These are phyloP conservation scores for Phytophthora foliorum DNA, from an alignment of 352 stramenopile species.

Conservation along the genomic window DNA sequence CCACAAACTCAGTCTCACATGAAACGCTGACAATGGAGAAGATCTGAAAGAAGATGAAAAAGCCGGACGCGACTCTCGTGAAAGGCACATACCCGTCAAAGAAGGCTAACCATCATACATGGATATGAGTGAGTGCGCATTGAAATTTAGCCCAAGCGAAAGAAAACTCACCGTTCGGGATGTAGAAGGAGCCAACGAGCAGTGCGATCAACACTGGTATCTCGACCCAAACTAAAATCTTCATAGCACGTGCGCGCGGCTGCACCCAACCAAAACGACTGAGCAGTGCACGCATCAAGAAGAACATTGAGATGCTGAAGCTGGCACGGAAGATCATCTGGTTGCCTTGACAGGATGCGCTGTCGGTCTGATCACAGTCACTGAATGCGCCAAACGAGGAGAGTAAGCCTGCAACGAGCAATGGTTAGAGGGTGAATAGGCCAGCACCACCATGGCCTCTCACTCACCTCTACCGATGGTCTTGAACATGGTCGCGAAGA, in stretches of 20 bases:
- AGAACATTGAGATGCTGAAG: slow-evolving; percentile 71
- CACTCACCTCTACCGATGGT: slow-evolving; percentile 62
- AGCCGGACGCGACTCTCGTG: slow-evolving; percentile 58
- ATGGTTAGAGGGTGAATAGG: background rate
- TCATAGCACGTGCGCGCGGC: slow-evolving; percentile 33
- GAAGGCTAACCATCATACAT: slow-evolving; percentile 47
- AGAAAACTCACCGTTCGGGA: slow-evolving; percentile 58
- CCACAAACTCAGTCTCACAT: slow-evolving; percentile 48
- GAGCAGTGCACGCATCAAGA: slow-evolving; percentile 56
- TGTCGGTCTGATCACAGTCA: slow-evolving; percentile 51
- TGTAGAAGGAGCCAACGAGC: slow-evolving; percentile 79
- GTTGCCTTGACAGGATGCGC: slow-evolving; percentile 64
- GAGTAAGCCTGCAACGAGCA: slow-evolving; percentile 32
- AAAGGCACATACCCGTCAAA: slow-evolving; percentile 74
- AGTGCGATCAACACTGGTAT: slow-evolving; percentile 58
- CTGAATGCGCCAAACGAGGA: slow-evolving; percentile 72
- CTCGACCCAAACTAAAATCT: slow-evolving; percentile 49
- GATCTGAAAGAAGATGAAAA: slow-evolving; percentile 88
- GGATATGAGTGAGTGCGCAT: background rate
- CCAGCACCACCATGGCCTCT: background rate
- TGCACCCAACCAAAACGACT: slow-evolving; percentile 52
- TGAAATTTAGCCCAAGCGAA: background rate
- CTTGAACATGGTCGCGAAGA: slow-evolving; percentile 74
- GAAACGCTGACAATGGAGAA: slow-evolving; percentile 80
- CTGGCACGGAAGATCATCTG: slow-evolving; percentile 80